Evolutionary conservation across 192 early-diverging fungal species (phyloP).

Genomic region (Coemansia sp.): DNA sequence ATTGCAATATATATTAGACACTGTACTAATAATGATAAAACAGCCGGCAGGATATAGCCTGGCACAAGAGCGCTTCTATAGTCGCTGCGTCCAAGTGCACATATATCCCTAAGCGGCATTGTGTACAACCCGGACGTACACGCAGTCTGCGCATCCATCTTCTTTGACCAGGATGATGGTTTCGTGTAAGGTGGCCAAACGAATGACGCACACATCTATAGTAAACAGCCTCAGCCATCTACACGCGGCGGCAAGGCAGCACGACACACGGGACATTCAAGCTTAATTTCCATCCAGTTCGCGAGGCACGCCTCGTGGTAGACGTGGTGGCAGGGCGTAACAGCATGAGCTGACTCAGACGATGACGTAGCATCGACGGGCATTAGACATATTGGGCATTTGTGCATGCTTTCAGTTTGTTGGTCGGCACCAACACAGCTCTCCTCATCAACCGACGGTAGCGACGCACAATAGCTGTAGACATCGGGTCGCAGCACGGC

Average conservation of each 20-base stretch:
- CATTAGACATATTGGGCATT: constrained; percentile 71
- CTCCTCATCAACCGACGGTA: constrained; percentile 13
- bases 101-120: too few species aligned
- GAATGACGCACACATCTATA: too few species aligned
- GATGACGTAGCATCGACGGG: constrained; percentile 49
- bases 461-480: constrained; percentile 70
- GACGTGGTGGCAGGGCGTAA: constrained; percentile 78
- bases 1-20: too few species aligned
- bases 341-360: constrained; percentile 56
- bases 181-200: too few species aligned
- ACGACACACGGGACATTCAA: constrained; percentile 72
- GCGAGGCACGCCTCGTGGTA: constrained; percentile 75
- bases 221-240: neutral
- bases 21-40: too few species aligned
- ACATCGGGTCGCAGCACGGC: constrained; percentile 61
- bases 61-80: too few species aligned
- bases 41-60: too few species aligned
- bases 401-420: constrained; percentile 18
- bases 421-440: neutral
- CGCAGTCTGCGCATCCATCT: too few species aligned
- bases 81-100: too few species aligned
- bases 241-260: constrained; percentile 59
- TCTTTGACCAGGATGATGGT: too few species aligned
- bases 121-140: too few species aligned
- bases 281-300: constrained; percentile 78